Base-by-base conservation (phyloP, 164 flowering plant species). In the Nelumbo lutea region DNA sequence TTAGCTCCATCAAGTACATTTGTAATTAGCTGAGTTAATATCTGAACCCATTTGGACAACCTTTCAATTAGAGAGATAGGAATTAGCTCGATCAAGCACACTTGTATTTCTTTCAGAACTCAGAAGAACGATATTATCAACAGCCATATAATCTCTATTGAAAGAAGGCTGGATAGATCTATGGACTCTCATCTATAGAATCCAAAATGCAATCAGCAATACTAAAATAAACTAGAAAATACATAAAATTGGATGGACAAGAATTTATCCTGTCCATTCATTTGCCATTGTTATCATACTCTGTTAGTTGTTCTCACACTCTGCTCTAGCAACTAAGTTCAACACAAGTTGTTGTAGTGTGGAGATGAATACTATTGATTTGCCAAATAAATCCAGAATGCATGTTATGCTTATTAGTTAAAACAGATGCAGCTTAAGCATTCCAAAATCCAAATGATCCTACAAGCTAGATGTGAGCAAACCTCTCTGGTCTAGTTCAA, bases 401-500 rank as follows among this genome's bases (percentile, higher is more conserved):
- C 9, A 65, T 10, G 7, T 47, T 6, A 40, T 13, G 40, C 8
- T 41, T 46, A 15, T 59, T 47, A 58, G 43, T 57, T 58, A 45
- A 39, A 27, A 67, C 1, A 42, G n/a, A 57, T 15, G 10, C 42
- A 13, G 6, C 14, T 10, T 62, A 9, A 55, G 48, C 40, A 61
- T 0, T 8, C 9, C 42, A 46, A n/a, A 7, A 64, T n/a, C 27
- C 27, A 27, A 27, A 27, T 27, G 27, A 27, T 27, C 27, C 27
- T 27, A 27, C 0, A 27, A 27, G 27, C 27, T 27, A 55, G 40
- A 14, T n/a, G 66, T n/a, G 15, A 52, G 73, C 75, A 66, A 64
- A 94, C 98, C 96, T 86, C 97, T 80, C 73, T 90, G 76, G 67
- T 95, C 94, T 64, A 95, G 91, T 84, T 95, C 97, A 65, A 95